Percentiles rank a stretch among this genome's conserved stretches.
Conservation (phyloP, 2,329 filamentous ascomycete species). For the Periglandula ipomoeae region DNA sequence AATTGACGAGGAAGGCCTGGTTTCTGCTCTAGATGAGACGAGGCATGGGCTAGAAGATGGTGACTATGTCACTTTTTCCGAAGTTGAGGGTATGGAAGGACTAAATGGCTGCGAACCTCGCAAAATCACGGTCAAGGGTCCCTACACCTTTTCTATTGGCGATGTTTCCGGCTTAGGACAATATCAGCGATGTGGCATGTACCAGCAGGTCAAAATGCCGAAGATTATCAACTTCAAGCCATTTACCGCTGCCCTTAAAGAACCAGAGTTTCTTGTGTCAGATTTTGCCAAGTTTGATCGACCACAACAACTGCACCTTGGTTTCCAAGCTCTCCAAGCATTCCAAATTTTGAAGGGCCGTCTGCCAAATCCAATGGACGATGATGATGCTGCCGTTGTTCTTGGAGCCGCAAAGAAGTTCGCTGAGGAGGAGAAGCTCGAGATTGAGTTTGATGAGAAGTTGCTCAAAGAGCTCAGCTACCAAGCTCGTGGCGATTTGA, state of each 20-base stretch:
- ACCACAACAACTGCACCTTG: slow-evolving; percentile 82
- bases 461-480: slow-evolving; percentile 87
- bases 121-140: slow-evolving; percentile 89
- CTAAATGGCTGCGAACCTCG: slow-evolving; percentile 77
- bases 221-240: slow-evolving; percentile 85
- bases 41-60: slow-evolving; percentile 93
- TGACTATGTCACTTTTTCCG: slow-evolving; percentile 90
- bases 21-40: slow-evolving; percentile 90
- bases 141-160: slow-evolving; percentile 95
- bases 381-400: slow-evolving; percentile 72
- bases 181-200: slow-evolving; percentile 83
- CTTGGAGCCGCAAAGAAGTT: slow-evolving; percentile 67
- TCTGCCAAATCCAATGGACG: slow-evolving; percentile 74
- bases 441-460: slow-evolving; percentile 79
- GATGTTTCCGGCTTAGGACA: slow-evolving; percentile 80
- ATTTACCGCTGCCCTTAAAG: slow-evolving; percentile 67
- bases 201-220: slow-evolving; percentile 97
- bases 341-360: slow-evolving; percentile 69
- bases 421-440: slow-evolving; percentile 57
- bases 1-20: slow-evolving; percentile 81
- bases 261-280: slow-evolving; percentile 82
- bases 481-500: slow-evolving; percentile 85
- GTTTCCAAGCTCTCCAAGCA: slow-evolving; percentile 83
- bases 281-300: slow-evolving; percentile 98
- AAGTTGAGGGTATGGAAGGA: slow-evolving; percentile 84